Evolutionary conservation across 345 rosid species (phyloP).

Genomic region (Sisymbrium irio): DNA sequence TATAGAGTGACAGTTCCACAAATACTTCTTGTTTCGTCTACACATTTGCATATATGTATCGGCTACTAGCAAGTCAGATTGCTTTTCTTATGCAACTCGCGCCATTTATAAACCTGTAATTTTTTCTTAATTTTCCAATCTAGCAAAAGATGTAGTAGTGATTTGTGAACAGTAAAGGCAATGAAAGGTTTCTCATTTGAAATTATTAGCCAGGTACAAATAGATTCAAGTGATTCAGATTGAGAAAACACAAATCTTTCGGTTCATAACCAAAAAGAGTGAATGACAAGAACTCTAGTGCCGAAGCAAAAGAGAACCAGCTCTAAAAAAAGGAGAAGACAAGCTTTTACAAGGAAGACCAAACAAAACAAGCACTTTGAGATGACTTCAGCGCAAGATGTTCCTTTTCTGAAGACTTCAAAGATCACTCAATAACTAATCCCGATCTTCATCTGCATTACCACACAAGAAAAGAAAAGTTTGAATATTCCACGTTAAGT

Average conservation of each 20-base stretch:
- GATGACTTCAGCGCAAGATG: background rate
- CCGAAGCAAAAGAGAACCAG: conserved; percentile 22
- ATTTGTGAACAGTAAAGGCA: background rate
- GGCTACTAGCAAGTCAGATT: background rate
- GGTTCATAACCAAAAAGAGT: conserved; percentile 18
- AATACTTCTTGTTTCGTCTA: background rate
- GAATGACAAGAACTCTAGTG: conserved; percentile 4
- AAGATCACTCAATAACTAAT: conserved; percentile 2
- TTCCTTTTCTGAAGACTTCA: conserved; percentile 1
- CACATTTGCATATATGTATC: background rate
- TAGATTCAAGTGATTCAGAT: conserved; percentile 13
- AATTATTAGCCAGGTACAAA: conserved; percentile 34
- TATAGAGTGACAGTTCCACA: conserved; percentile 4
- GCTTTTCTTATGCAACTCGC: background rate
- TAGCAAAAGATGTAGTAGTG: background rate
- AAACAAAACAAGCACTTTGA: conserved; percentile 27
- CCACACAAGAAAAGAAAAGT: background rate
- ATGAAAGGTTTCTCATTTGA: conserved; percentile 26
- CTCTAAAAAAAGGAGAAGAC: conserved; percentile 5
- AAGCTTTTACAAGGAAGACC: conserved; percentile 17
- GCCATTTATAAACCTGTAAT: background rate
- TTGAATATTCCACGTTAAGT: background rate
- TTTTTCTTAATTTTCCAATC: background rate
- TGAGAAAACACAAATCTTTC: conserved; percentile 21
- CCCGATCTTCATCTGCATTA: conserved; percentile 40